These are phyloP conservation scores for Pythium aphanidermatum DNA, from an alignment of 352 stramenopile species.

Conservation along the genomic window DNA sequence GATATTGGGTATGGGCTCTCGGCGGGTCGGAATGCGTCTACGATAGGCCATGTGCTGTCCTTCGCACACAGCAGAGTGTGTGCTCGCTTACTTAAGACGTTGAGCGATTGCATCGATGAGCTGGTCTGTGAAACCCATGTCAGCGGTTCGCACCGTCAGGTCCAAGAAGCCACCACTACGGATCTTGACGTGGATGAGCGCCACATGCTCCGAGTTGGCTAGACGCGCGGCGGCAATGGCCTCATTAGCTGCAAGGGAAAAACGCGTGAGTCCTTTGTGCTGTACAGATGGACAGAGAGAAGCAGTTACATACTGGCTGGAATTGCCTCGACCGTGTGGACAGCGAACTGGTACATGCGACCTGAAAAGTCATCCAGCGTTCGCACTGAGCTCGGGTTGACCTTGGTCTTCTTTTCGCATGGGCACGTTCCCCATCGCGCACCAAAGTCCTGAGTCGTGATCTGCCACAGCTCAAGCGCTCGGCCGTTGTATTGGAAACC, in stretches of 20 bases:
- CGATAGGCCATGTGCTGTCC: no score
- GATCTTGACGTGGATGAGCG: constrained; percentile 84
- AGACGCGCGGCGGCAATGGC: constrained; percentile 77
- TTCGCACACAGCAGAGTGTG: constrained; percentile 1
- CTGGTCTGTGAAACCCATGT: constrained; percentile 78
- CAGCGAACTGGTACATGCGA: constrained; percentile 70
- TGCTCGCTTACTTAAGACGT: constrained; percentile 49
- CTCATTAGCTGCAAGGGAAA: constrained; percentile 65
- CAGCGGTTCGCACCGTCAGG: constrained; percentile 77
- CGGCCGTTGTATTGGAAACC: constrained; percentile 81
- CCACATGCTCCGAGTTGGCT: constrained; percentile 75
- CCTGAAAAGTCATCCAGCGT: constrained; percentile 80
- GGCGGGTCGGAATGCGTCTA: no score
- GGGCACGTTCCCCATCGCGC: constrained; percentile 73
- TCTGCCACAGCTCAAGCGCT: constrained; percentile 72
- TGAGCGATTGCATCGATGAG: constrained; percentile 56
- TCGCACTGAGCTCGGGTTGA: constrained; percentile 72
- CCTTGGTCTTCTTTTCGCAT: constrained; percentile 81
- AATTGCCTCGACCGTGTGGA: constrained; percentile 84
- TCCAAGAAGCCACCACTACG: constrained; percentile 78
- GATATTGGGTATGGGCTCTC: no score
- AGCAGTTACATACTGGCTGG: constrained; percentile 60
- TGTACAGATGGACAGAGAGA: no score
- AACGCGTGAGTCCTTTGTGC: constrained; percentile 4
- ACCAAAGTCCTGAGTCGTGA: constrained; percentile 87